Base-by-base conservation (phyloP, 495 filamentous ascomycete genomes). In the Aspergillus sclerotioniger region DNA sequence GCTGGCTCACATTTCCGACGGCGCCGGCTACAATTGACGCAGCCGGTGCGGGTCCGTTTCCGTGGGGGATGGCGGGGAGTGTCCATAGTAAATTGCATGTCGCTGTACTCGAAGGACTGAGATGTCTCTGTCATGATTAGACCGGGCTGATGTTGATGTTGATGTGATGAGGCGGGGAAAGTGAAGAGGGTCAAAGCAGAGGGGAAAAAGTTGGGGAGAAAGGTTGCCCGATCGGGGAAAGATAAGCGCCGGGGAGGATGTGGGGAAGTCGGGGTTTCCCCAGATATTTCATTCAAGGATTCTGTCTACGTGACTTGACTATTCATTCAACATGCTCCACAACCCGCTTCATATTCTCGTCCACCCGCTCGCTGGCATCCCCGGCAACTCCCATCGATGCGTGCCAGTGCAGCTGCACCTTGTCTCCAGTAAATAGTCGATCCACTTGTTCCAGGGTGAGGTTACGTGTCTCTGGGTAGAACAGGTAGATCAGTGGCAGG, bases 371-470 rank as follows among this genome's bases (percentile, higher is more conserved):
- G 32, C 67, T 62, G 5, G 60, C 62, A 54, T 70, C 67, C 7
- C 70, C 70, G 1, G 64, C 62, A 28, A 63, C 55, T 16, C 70
- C 70, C 70, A 70, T 66, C n/a, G 70, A 70, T 8, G 67, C 28
- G 17, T 72, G 61, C 70, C 70, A 72, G 43, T 72, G 58, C 46
- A 85, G 66, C 62, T 66, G 76, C 65, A 84, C 79, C 48, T 82
- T 71, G 20, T 66, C 64, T 15, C 67, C 66, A 0, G 67, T 72
- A 49, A 72, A 72, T 0, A 72, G 83, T 39, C 84, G 78, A 65
- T 91, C 89, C 53, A 90, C 87, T 65, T 90, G 86, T 59, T 91
- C 88, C 21, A 91, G 78, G 2, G 84, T 85, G 53, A 87, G 83
- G 16, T 77, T 71, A 12, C 80, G 80, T 0, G 86, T 86, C 67